These are phyloP conservation scores for Pyrenopolyporus hunteri DNA, from an alignment of 495 filamentous ascomycete species.

Conservation along the genomic window DNA sequence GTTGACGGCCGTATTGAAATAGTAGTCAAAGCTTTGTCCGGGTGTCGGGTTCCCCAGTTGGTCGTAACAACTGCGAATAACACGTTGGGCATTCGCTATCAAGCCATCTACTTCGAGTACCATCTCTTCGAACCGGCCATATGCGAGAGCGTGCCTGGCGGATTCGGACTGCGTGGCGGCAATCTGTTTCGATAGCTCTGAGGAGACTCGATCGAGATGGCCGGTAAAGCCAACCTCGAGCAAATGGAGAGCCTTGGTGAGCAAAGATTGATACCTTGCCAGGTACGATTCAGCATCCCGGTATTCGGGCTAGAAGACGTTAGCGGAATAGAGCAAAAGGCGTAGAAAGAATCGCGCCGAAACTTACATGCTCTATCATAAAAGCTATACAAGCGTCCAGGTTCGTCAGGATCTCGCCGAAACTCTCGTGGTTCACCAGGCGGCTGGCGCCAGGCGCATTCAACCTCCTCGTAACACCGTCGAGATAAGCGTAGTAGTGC, in stretches of 20 bases:
- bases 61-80: conserved; percentile 64
- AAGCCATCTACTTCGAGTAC: conserved; percentile 53
- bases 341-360: neutral
- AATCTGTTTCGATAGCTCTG: conserved; percentile 54
- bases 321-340: conserved; percentile 27
- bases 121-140: conserved; percentile 57
- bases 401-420: conserved; percentile 81
- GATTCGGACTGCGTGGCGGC: conserved; percentile 55
- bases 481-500: conserved; percentile 89
- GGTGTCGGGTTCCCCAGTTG: conserved; percentile 63
- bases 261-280: conserved; percentile 85
- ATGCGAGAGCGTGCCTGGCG: conserved; percentile 57
- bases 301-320: conserved; percentile 67
- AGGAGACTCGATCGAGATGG: conserved; percentile 52
- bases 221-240: conserved; percentile 57
- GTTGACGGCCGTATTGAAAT: conserved; percentile 63
- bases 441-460: conserved; percentile 90
- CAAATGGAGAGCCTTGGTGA: conserved; percentile 62
- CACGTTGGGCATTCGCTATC: conserved; percentile 53
- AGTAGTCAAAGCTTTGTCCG: conserved; percentile 60
- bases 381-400: conserved; percentile 89
- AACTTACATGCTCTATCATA: conserved; percentile 79
- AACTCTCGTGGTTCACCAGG: conserved; percentile 78
- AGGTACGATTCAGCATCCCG: conserved; percentile 87
- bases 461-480: conserved; percentile 84